These are phyloP conservation scores for Trichophyton verrucosum DNA, from an alignment of 2,329 filamentous ascomycete species.

Conservation along the genomic window DNA sequence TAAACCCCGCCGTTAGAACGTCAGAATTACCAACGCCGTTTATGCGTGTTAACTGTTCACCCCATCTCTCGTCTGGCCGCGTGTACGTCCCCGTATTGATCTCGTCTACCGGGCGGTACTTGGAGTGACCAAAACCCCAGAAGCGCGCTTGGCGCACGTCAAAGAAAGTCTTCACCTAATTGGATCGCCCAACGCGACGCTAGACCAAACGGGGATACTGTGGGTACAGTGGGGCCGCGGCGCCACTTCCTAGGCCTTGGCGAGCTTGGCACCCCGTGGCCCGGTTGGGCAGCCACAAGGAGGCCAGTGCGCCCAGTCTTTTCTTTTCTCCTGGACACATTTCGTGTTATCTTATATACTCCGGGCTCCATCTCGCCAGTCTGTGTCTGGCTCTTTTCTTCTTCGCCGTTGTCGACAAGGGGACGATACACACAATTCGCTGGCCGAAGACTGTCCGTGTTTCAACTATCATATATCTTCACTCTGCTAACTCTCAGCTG, in stretches of 20 bases:
- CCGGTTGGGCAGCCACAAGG: not conserved
- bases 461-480: not conserved
- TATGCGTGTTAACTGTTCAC: no score
- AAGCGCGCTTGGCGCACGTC: constrained; percentile 1
- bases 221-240: not conserved
- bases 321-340: not conserved
- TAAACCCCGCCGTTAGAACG: no score
- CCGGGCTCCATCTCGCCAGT: not conserved
- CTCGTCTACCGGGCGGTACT: not conserved
- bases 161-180: not conserved
- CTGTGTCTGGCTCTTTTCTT: not conserved
- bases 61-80: no score
- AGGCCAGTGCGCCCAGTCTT: not conserved
- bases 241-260: not conserved
- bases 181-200: not conserved
- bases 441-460: constrained; percentile 4
- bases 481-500: not conserved
- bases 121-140: not conserved
- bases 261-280: not conserved
- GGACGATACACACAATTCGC: not conserved
- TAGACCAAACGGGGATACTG: not conserved
- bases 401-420: not conserved
- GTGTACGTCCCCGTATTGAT: no score
- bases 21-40: not conserved
- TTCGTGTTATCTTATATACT: not conserved